Conservation (phyloP, 2,329 filamentous ascomycete species). For the Pestalotiopsis sp. region DNA sequence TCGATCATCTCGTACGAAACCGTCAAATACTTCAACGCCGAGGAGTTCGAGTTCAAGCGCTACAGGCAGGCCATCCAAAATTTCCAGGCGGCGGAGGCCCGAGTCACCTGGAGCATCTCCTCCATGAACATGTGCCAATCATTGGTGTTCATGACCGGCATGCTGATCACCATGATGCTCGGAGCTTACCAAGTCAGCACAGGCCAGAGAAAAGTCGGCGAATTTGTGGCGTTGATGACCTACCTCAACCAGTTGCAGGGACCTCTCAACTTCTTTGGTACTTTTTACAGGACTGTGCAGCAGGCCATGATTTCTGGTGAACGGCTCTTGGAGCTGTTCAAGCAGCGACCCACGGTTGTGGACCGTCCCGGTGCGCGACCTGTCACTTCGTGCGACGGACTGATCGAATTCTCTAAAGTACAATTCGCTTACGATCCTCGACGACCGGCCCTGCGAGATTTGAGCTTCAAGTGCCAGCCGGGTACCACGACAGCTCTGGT, state of each 20-base stretch:
- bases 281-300: slow-evolving; percentile 94
- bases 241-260: slow-evolving; percentile 81
- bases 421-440: slow-evolving; percentile 88
- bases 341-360: slow-evolving; percentile 89
- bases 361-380: slow-evolving; percentile 69
- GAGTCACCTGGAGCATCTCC: slow-evolving; percentile 76
- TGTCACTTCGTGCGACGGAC: slow-evolving; percentile 72
- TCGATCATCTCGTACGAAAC: slow-evolving; percentile 99
- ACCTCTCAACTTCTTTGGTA: slow-evolving; percentile 86
- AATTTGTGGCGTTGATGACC: slow-evolving; percentile 74
- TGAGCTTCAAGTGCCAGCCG: slow-evolving; percentile 83
- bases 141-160: slow-evolving; percentile 76
- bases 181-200: slow-evolving; percentile 77
- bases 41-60: slow-evolving; percentile 75
- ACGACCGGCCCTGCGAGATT: slow-evolving; percentile 79
- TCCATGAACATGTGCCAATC: slow-evolving; percentile 83
- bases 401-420: slow-evolving; percentile 86
- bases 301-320: slow-evolving; percentile 98
- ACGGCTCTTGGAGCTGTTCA: slow-evolving; percentile 92
- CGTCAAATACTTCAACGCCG: slow-evolving; percentile 88
- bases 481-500: slow-evolving; percentile 96
- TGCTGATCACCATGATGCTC: slow-evolving; percentile 72
- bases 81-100: slow-evolving; percentile 75
- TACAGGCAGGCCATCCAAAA: slow-evolving; percentile 71
- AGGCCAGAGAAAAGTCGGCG: slow-evolving; percentile 65